phyloP scores from a whole-genome alignment of 306 rosid species.

The Prunus kanzakura region DNA sequence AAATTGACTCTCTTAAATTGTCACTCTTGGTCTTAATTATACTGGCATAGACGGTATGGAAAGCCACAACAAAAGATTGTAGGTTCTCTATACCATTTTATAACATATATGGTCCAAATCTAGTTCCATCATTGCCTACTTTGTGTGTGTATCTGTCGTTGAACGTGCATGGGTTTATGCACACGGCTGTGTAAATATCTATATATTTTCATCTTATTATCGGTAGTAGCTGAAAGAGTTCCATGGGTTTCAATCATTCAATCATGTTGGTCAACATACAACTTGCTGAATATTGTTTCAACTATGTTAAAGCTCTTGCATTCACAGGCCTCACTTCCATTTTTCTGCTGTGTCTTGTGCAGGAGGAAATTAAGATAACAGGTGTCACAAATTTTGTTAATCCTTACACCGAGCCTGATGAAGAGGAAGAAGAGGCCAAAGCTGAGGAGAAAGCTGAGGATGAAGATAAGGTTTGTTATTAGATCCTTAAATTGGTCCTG shows the following conservation, averaged over 20 bases:
- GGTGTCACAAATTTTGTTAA: constrained; percentile 73
- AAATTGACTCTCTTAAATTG: background rate
- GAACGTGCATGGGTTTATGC: background rate
- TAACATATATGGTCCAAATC: background rate
- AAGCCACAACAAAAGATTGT: background rate
- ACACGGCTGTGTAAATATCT: background rate
- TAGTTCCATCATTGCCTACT: background rate
- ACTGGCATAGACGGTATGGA: background rate
- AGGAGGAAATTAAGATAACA: constrained; percentile 96
- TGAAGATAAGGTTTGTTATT: constrained; percentile 72
- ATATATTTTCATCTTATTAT: background rate
- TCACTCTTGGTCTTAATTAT: background rate
- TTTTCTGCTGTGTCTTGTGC: constrained; percentile 23
- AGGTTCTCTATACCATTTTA: background rate
- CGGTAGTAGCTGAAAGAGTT: background rate
- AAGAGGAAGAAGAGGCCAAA: constrained; percentile 61
- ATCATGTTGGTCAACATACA: background rate
- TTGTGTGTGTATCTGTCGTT: background rate
- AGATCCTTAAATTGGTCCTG: constrained; percentile 9
- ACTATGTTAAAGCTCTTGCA: background rate
- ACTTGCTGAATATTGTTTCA: background rate
- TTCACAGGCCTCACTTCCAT: constrained; percentile 12
- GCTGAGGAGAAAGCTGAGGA: constrained; percentile 62
- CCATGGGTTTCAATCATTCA: background rate
- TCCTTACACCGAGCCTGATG: constrained; percentile 91